Base-by-base conservation (phyloP, 1,139 yeast species). In the Kurtzmaniella quercitrusa region DNA sequence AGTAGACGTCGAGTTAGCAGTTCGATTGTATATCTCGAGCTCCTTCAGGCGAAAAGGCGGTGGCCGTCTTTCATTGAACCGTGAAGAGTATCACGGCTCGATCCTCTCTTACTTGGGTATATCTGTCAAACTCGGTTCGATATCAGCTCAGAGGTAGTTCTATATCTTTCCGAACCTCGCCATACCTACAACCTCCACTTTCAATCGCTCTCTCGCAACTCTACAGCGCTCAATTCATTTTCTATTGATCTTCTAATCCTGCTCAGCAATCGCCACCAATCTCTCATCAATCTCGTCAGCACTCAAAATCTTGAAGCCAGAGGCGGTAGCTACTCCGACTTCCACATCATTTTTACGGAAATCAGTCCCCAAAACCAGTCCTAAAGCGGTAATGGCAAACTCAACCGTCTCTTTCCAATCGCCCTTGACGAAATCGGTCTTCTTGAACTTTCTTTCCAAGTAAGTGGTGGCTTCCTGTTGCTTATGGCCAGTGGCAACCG, bases 401-500 rank as follows among this genome's bases (percentile, higher is more conserved):
- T 93, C 98, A 10, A 89, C 95, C 15, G 91, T 89, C 48, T 79
- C 78, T 59, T 84, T 81, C 96, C 96, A 89, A 60, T 83, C 88
- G 21, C 96, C 97, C 48, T 84, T 81, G 21, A 83, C 84, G 50
- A 70, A 59, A 42, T 79, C 83, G 58, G 77, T 79, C 66, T 85
- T 86, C 70, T 93, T 93, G 64, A 85, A 85, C 62, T 86, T 88
- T 75, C 94, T 91, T 63, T 94, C 98, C 59, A 93, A 75, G 54
- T 85, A 83, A 39, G 96, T 90, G 51, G 85, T 83, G 36, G 96
- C 90, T 66, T 93, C 98, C 62, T 91, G 97, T 67, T 90, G 98
- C 66, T 93, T 93, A 44, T 97, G 97, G 2, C 98, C 98, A 1
- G 97, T 87, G 18, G 98, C 82, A 24, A 91, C 86, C 1, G 98